Base-by-base conservation (phyloP, 2,329 filamentous ascomycete species). In the Stenocarpella maydis region DNA sequence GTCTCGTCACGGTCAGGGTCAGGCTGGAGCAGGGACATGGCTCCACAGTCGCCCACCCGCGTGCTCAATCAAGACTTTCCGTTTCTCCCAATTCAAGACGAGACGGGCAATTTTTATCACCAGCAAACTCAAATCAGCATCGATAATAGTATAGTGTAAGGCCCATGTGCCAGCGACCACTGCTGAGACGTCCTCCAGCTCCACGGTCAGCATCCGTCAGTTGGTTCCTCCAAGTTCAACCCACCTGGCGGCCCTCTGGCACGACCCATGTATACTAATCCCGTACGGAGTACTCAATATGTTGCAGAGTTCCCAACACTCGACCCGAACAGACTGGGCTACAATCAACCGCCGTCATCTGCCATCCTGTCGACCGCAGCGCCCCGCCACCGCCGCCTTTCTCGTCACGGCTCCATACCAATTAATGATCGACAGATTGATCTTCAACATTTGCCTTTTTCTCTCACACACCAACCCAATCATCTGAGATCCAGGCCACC, bases 101-200 rank as follows among this genome's bases (percentile, higher is more conserved):
- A 63, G 17, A 37, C n/a, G 58, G n/a, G 58, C 43, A n/a, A 63
- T 47, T 49, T 49, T 63, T 37, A 37, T 47, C 58, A 24, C 24
- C 58, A 34, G 58, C 19, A 49, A 63, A 63, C 41, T 63, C 58
- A 49, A 63, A 63, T 49, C 58, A 49, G 49, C 28, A 63, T 37
- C 34, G 37, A 49, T n/a, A 63, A 26, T 10, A 37, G 7, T 10
- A 37, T 37, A n/a, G 28, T n/a, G 37, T 10, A 37, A 43, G 58
- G 8, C 28, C n/a, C n/a, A n/a, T n/a, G n/a, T n/a, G n/a, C n/a
- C n/a, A n/a, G n/a, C 28, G 19, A 10, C 7, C 41, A 49, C 43
- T 49, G 28, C 26, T 63, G 58, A 63, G 49, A 63, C 58, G 26
- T 17, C 41, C 31, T 24, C 28, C 43, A 31, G 58, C 37, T 58